Evolutionary conservation across 2,329 filamentous ascomycete species (phyloP).

Genomic region (Cercospora sp.): DNA sequence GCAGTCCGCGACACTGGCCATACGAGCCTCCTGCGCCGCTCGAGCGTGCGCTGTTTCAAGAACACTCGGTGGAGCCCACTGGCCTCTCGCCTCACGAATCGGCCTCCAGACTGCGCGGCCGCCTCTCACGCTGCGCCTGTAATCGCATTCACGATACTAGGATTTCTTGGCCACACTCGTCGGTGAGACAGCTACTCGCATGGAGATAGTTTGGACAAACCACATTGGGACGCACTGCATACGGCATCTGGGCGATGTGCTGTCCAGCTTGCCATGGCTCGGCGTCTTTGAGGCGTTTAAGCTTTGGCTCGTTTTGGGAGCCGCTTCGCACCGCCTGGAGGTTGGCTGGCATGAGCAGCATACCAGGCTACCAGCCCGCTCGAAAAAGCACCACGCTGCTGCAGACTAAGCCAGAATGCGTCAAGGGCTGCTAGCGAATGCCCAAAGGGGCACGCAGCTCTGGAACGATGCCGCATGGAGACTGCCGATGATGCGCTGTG

Average conservation of each 20-base stretch:
- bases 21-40: background rate
- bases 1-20: background rate
- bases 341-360: constrained; percentile 4
- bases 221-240: background rate
- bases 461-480: constrained; percentile 1
- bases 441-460: background rate
- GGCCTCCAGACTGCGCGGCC: background rate
- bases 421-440: background rate
- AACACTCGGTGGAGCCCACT: background rate
- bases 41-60: background rate
- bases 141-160: background rate
- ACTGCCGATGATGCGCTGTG: constrained; percentile 11
- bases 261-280: background rate
- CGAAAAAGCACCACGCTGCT: background rate
- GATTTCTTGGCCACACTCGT: background rate
- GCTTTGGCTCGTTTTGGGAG: constrained; percentile 10
- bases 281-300: background rate
- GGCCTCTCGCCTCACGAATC: background rate
- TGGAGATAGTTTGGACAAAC: background rate
- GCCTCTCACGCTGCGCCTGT: background rate
- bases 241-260: background rate
- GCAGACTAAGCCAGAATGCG: background rate
- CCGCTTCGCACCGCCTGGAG: constrained; percentile 3
- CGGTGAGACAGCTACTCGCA: background rate
- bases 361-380: background rate